Base-by-base conservation (phyloP, 1,284 basidiomycete species). In the Wallemia hederae region DNA sequence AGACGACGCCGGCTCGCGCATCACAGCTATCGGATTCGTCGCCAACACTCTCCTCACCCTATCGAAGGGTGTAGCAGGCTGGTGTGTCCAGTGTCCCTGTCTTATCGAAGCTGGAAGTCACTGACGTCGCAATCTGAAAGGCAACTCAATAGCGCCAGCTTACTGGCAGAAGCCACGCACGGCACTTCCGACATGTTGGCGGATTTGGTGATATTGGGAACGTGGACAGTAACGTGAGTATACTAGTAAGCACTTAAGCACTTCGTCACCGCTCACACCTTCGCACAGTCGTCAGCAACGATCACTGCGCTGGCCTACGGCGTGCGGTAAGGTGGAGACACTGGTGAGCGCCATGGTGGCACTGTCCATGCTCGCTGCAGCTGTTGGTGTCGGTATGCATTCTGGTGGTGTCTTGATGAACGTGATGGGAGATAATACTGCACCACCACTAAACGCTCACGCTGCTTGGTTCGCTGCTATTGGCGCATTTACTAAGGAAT, bases 131-230 rank as follows among this genome's bases (percentile, higher is more conserved):
- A 5, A 22, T 56, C 24, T 56, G 11, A 5, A 15, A 56, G 55
- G 55, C 11, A 22, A 9, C 31, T 56, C 27, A 65, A 69, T 60
- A 66, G 65, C 24, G 69, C 69, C 1, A 66, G 68, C 9, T 62
- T 70, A 24, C 61, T 70, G 2, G 69, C 69, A 2, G 69, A 70
- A 56, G 69, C 69, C 5, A 68, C 65, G 2, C 69, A 70, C 59
- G 64, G 65, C 26, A 49, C 67, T 0, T 67, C 67, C 2, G 60
- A 70, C 64, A 67, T 68, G 63, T 65, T 70, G 58, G 66, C 66
- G 17, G 69, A 70, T 61, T 31, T 70, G 0, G 65, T 69, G 11
- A 69, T 68, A 17, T 62, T 70, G n/a, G 67, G 69, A 57, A 68
- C 66, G 60, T 69, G 69, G 66, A 67, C 66, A 49, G 67, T 69